Base-by-base conservation (phyloP, 768 basidiomycete species). In the Naganishia kalamii region DNA sequence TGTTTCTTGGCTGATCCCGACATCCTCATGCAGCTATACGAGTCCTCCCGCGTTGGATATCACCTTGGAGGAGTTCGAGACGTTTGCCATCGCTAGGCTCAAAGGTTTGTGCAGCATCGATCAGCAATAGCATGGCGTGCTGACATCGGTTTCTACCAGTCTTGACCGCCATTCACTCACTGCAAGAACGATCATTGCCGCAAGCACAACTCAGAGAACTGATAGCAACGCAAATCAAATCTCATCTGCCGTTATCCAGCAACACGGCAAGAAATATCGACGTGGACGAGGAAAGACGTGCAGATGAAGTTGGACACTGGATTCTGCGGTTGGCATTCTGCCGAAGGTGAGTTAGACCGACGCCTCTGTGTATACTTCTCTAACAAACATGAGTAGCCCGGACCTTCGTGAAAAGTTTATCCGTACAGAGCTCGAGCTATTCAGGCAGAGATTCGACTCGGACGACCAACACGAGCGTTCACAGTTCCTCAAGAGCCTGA, bases 21-120 rank as follows among this genome's bases (percentile, higher is more conserved):
- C 60, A 21, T 43, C 48, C 47, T n/a, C n/a, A 2, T n/a, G 25
- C 61, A 96, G 92, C 78, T 98, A 99, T 74, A 88, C 93, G 70
- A 80, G 74, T 19, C 90, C 93, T 23, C 96, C 96, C 21, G 77
- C 83, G 17, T 87, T 86, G 63, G 92, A 98, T 72, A 87, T 98
- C 21, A 92, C 92, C 0, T 81, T 98, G 19, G 96, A 98, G 75
- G 89, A 97, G 68, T 99, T 99, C 70, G 96, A 99, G 76, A 86
- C 83, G 2, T 89, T 84, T 74, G 96, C 96, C 0, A 82, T 99
- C 23, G 86, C 94, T 70, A 82, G 96, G 40, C 83, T 99, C 33
- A 85, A 90, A 29, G 65, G 79, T 79, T 41, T 21, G 76, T 65
- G 7, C 21, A 10, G 3, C 19, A 23, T 13, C 6, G 11, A 30